These are phyloP conservation scores for Alternaria solani DNA, from an alignment of 2,329 filamentous ascomycete genomes.

Conservation along the genomic window DNA sequence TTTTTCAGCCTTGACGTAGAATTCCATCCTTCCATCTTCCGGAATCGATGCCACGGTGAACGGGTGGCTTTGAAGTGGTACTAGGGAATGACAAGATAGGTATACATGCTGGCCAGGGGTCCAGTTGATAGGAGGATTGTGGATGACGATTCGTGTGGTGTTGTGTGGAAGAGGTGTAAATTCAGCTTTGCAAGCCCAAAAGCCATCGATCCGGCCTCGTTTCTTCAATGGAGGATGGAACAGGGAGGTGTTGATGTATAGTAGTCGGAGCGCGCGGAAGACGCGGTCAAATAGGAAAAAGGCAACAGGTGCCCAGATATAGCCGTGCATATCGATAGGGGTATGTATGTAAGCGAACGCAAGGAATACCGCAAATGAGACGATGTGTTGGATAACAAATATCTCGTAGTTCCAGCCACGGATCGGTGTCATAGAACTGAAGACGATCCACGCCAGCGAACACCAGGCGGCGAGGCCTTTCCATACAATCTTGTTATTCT, in stretches of 20 bases:
- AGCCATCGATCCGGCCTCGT: slow-evolving; percentile 35
- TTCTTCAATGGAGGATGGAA: slow-evolving; percentile 50
- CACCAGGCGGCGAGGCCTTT: slow-evolving; percentile 74
- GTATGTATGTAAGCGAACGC: slow-evolving; percentile 71
- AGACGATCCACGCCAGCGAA: slow-evolving; percentile 69
- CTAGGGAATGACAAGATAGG: slow-evolving; percentile 64
- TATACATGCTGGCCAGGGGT: slow-evolving; percentile 70
- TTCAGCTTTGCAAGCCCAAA: slow-evolving; percentile 51
- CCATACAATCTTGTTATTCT: slow-evolving; percentile 69
- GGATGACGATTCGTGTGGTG: slow-evolving; percentile 65
- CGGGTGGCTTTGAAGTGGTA: slow-evolving; percentile 68
- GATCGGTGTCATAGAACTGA: slow-evolving; percentile 70
- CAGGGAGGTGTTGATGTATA: slow-evolving; percentile 52
- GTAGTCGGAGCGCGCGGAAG: slow-evolving; percentile 53
- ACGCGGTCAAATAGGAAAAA: slow-evolving; percentile 69
- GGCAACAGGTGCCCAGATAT: slow-evolving; percentile 72
- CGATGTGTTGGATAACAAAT: slow-evolving; percentile 73
- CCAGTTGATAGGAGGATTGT: slow-evolving; percentile 65
- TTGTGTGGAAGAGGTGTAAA: slow-evolving; percentile 60
- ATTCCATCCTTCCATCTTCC: slow-evolving; percentile 63
- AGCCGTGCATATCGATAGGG: slow-evolving; percentile 65
- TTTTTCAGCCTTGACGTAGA: slow-evolving; percentile 63
- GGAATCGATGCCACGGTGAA: slow-evolving; percentile 69
- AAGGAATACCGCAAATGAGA: slow-evolving; percentile 68
- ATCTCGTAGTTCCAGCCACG: slow-evolving; percentile 73